A percentile compares a stretch with the other conserved stretches of the same genome.
Evolutionary conservation across 495 filamentous ascomycete genomes (phyloP).

Genomic region (Cryomyces minteri): DNA sequence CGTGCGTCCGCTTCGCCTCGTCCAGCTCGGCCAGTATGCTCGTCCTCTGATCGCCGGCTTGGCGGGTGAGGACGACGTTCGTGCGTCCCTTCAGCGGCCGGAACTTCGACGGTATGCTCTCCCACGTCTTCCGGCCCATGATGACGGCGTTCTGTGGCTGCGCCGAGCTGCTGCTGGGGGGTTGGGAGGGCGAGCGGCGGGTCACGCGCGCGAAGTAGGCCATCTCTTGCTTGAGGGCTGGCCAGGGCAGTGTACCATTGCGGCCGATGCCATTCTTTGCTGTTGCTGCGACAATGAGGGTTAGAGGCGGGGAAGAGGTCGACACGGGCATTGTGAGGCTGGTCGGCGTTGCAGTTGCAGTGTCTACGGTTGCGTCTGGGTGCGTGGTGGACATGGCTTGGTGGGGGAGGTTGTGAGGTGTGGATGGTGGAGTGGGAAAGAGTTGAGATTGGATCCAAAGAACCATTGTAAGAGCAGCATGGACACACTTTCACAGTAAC

Average conservation of each 20-base stretch:
- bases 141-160: slow-evolving; percentile 54
- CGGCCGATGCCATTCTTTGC: slow-evolving; percentile 72
- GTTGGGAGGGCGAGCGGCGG: slow-evolving; percentile 31
- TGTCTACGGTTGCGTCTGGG: not conserved
- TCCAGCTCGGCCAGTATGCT: slow-evolving; percentile 4
- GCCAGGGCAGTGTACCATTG: slow-evolving; percentile 72
- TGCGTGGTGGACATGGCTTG: not conserved
- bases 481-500: no score
- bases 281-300: slow-evolving; percentile 44
- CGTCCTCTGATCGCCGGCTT: not conserved
- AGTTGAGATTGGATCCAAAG: no score
- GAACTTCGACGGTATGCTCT: slow-evolving; percentile 56
- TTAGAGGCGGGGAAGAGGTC: slow-evolving; percentile 28
- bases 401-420: not conserved
- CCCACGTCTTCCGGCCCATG: slow-evolving; percentile 96
- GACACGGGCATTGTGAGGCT: not conserved
- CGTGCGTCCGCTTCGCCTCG: slow-evolving; percentile 12
- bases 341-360: no score
- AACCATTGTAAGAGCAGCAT: no score
- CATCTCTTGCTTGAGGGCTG: slow-evolving; percentile 73
- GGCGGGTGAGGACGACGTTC: slow-evolving; percentile 61
- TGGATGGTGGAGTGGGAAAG: not conserved
- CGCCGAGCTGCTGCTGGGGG: slow-evolving; percentile 4
- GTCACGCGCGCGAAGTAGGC: slow-evolving; percentile 85
- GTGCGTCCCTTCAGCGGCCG: slow-evolving; percentile 61